Percentiles rank a stretch among this genome's conserved stretches.
Evolutionary conservation across 108 stramenopile genomes (phyloP).

Genomic region (Cyclotella choctawhatcheeana): DNA sequence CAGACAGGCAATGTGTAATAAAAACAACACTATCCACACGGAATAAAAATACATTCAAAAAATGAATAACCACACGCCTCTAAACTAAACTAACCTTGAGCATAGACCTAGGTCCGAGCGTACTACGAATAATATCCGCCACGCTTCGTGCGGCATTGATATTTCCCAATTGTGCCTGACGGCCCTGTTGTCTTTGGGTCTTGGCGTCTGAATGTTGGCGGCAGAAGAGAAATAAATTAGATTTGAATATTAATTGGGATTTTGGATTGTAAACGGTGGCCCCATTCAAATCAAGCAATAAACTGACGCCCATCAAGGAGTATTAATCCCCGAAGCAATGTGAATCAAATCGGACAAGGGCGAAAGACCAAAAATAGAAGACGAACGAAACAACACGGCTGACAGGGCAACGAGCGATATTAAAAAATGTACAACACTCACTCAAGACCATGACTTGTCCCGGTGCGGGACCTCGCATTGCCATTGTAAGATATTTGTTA

Average conservation of each 20-base stretch:
- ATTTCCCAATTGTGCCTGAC: constrained; percentile 97
- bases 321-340: too few relatives aligned
- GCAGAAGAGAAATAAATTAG: too few relatives aligned
- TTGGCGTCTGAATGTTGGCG: constrained; percentile 78
- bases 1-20: too few relatives aligned
- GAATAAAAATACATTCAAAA: too few relatives aligned
- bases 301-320: too few relatives aligned
- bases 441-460: constrained; percentile 89
- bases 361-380: too few relatives aligned
- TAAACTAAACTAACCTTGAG: constrained; percentile 77
- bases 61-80: too few relatives aligned
- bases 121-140: constrained; percentile 98
- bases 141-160: constrained; percentile 95
- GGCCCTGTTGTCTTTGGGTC: constrained; percentile 97
- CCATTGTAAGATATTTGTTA: not conserved
- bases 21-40: too few relatives aligned
- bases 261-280: too few relatives aligned
- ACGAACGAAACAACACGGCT: constrained; percentile 3
- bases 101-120: constrained; percentile 97
- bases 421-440: constrained; percentile 56
- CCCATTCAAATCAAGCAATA: too few relatives aligned
- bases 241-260: too few relatives aligned
- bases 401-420: not conserved
- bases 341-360: too few relatives aligned
- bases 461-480: constrained; percentile 36